Conservation (phyloP, 306 rosid genomes). For the Albizia julibrissin region DNA sequence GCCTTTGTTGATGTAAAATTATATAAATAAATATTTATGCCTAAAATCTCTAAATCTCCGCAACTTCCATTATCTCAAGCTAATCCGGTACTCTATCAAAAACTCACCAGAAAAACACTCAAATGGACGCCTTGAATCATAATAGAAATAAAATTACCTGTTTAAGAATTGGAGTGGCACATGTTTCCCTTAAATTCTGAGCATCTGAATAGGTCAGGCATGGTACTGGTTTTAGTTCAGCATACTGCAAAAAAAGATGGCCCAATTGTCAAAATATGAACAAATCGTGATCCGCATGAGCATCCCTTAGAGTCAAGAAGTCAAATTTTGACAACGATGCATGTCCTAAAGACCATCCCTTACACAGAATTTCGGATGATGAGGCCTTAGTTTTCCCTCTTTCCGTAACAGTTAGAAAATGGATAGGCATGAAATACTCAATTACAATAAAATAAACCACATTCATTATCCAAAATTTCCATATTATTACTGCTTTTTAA, state of each 20-base stretch:
- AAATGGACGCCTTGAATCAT: not conserved
- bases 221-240: slow-evolving; percentile 97
- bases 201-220: slow-evolving; percentile 88
- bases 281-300: not conserved
- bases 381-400: not conserved
- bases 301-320: slow-evolving; percentile 13
- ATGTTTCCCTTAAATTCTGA: slow-evolving; percentile 62
- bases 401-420: not conserved
- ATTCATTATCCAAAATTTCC: not conserved
- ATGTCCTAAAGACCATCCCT: not conserved
- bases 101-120: not conserved
- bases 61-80: no score
- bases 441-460: not conserved
- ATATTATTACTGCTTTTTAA: slow-evolving; percentile 9
- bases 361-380: not conserved
- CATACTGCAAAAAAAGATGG: slow-evolving; percentile 67
- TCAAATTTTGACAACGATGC: not conserved
- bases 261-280: slow-evolving; percentile 19
- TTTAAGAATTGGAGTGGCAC: slow-evolving; percentile 84
- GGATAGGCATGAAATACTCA: not conserved
- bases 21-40: no score
- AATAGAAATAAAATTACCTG: slow-evolving; percentile 55
- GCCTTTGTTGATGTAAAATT: no score
- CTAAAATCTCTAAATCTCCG: no score
- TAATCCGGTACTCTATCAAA: no score